Evolutionary conservation across 1,139 yeast species (phyloP), one percentile per base, ranked within the genome.

Genomic region (Insectozyma bohioensis): DNA sequence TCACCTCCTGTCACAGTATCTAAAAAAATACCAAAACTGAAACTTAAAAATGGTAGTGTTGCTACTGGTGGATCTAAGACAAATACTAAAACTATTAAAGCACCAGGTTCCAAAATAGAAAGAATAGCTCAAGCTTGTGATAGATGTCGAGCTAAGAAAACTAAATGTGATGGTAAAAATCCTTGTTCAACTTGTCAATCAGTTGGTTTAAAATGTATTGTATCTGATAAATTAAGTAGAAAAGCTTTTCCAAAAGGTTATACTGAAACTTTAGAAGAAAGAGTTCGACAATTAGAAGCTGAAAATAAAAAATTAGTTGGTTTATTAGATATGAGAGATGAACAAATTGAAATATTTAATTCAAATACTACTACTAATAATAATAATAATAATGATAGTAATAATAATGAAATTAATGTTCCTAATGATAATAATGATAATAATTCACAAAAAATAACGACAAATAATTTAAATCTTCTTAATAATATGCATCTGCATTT

Each of bases 71-170:
- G 41, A 1, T 32, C 53, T 8, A 45, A 48, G 14, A 49, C 57
- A 4, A 58, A 55, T 30, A 54, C 62, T n/a, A 80, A 78, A 47
- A 78, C 80, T 35, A 81, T 81, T 33, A 74, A 73, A 48, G 71
- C 82, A 3, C 84, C 83, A 2, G 86, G 86, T 2, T 59, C 78
- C 12, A 62, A 65, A 22, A 58, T 65, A 1, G 75, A 74, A 36
- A 58, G 88, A 39, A 78, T 80, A 12, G 88, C 94, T 0, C 95
- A 85, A 49, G 95, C 95, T 0, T 86, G 95, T 57, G 95, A 86
- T 52, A 57, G 95, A 34, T 85, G 95, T 50, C 63, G 95, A 33
- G 84, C 88, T 28, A 85, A 85, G 54, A 85, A 85, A 60, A 78
- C 81, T 22, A 72, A 78, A 39, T 81, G 88, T 59, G 86, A 80